Evolutionary conservation across 2,329 filamentous ascomycete genomes (phyloP), one percentile per base, ranked within the genome.

Genomic region (Acephala macrosclerotiorum): DNA sequence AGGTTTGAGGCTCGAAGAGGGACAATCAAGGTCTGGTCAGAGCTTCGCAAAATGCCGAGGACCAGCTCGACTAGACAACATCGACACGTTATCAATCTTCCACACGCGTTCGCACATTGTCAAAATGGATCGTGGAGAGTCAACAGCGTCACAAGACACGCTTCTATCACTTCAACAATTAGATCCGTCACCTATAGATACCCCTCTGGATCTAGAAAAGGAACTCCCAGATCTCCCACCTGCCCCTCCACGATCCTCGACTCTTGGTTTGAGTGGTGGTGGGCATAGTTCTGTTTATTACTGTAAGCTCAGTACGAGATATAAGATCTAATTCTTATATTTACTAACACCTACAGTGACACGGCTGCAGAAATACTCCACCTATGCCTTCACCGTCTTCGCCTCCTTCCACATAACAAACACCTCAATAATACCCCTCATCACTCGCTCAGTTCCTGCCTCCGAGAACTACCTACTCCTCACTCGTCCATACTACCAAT

Each of bases 401-500:
- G 85, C 90, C 38, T 83, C 87, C 35, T 84, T 96, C 64, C 94
- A 97, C 80, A 82, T 96, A 68, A 84, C 89, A 74, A 97, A 94
- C 73, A 95, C 93, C 38, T 92, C 92, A 8, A 77, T 97, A 51
- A 90, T 96, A 70, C 94, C 93, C 0, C 86, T 96, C 42, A 73
- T 89, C 58, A 93, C 91, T 47, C 87, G 84, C 64, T 93, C 91
- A 55, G 87, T 96, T 7, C 81, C 90, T 9, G 86, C 88, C 60
- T 91, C 91, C 66, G 94, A 97, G 76, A 89, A 89, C 58, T 97
- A 94, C 79, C 89, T 98, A 58, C 90, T 98, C 70, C 92, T 97
- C 78, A 94, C 94, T 33, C 89, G 95, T 67, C 94, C 96, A 58
- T 89, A 96, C 78, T 98, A 98, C 82, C 95, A 97, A 79, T 94